Evolutionary conservation across 768 basidiomycete species (phyloP).

Genomic region (Tylopilus subfusipes): DNA sequence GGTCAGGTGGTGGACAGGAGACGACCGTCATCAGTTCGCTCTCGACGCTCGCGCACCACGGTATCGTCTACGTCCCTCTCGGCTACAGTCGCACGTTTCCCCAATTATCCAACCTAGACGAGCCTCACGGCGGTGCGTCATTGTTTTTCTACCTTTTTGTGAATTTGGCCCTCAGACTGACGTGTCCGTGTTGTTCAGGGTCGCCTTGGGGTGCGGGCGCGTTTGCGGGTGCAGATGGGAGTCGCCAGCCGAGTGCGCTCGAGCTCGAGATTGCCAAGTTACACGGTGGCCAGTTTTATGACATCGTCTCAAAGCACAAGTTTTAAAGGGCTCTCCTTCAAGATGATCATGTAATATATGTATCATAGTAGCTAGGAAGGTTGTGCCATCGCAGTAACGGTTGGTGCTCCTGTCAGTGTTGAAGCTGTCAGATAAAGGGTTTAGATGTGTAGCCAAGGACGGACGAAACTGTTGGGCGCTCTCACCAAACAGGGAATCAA

Average conservation of each 20-base stretch:
- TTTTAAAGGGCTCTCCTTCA: too few relatives aligned
- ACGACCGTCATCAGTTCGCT: constrained; percentile 48
- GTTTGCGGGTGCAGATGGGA: constrained; percentile 44
- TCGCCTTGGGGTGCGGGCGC: constrained; percentile 81
- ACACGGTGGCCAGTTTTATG: constrained; percentile 54
- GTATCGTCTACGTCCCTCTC: constrained; percentile 66
- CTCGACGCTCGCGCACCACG: constrained; percentile 68
- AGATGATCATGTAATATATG: too few relatives aligned
- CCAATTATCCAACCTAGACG: constrained; percentile 40
- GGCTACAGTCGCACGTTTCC: constrained; percentile 54
- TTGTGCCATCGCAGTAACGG: too few relatives aligned
- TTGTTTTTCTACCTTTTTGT: not conserved
- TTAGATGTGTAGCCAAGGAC: not conserved
- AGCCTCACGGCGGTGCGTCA: constrained; percentile 57
- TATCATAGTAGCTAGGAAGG: too few relatives aligned
- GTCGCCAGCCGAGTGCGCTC: constrained; percentile 45
- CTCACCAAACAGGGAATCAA: constrained; percentile 10
- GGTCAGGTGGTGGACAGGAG: constrained; percentile 76
- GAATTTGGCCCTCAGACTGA: too few relatives aligned
- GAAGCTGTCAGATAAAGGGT: too few relatives aligned
- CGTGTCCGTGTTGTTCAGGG: constrained; percentile 36
- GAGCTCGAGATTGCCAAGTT: constrained; percentile 50
- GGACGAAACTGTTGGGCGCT: not conserved
- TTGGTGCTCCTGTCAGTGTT: too few relatives aligned
- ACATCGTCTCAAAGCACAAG: constrained; percentile 23